These are phyloP conservation scores for Akebia trifoliata DNA, from an alignment of 164 flowering plant species.

Conservation along the genomic window DNA sequence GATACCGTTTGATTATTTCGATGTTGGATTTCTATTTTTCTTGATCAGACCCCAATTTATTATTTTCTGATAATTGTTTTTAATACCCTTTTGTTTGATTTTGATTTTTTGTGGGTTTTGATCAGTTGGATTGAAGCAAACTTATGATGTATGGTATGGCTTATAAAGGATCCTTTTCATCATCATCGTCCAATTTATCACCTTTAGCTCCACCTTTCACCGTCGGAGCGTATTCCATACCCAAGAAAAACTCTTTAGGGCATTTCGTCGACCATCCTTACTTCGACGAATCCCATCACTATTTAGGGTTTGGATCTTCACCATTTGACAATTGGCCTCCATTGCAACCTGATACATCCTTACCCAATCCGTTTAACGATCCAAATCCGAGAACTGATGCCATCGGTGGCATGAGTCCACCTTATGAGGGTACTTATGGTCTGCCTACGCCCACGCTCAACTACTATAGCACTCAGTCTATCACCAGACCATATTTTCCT, in stretches of 20 bases:
- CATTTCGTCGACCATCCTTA: neutral
- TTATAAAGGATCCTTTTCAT: no score
- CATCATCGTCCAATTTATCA: slow-evolving; percentile 6
- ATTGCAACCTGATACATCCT: slow-evolving; percentile 7
- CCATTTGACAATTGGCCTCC: slow-evolving; percentile 30
- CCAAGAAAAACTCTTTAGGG: neutral
- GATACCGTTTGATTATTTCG: neutral
- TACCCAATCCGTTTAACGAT: slow-evolving; percentile 11
- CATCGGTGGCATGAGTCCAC: neutral
- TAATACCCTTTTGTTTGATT: neutral
- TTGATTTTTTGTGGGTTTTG: neutral
- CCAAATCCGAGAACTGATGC: neutral
- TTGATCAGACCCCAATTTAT: neutral
- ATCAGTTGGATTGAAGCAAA: no score
- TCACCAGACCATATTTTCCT: slow-evolving; percentile 18
- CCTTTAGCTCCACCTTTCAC: slow-evolving; percentile 13
- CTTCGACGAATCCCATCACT: slow-evolving; percentile 11
- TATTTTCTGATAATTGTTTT: neutral
- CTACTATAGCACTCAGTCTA: slow-evolving; percentile 4
- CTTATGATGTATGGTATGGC: no score
- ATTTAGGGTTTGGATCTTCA: no score
- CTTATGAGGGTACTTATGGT: slow-evolving; percentile 12
- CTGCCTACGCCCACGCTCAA: slow-evolving; percentile 8
- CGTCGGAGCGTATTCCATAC: neutral
- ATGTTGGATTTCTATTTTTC: no score